Conservation (phyloP, 345 rosid species). For the Gossypium arboreum region DNA sequence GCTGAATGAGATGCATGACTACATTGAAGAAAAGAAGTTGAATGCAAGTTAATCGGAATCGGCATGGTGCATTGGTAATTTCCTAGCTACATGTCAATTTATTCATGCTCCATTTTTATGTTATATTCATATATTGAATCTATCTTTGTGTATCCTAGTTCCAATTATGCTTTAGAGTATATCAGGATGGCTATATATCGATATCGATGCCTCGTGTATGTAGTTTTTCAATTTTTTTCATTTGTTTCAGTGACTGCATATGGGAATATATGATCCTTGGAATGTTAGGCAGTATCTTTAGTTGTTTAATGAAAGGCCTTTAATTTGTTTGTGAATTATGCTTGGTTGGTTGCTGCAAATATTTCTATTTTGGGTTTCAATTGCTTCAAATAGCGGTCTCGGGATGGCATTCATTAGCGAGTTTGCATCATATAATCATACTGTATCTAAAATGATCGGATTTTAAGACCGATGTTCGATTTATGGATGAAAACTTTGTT, state of each 20-base stretch:
- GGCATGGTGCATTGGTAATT: background rate
- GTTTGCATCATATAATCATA: too few relatives aligned
- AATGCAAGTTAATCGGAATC: slow-evolving; percentile 14
- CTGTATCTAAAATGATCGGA: too few relatives aligned
- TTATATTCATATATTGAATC: background rate
- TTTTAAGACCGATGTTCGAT: too few relatives aligned
- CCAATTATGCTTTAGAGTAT: background rate
- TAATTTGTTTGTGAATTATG: background rate
- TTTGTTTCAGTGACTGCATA: background rate
- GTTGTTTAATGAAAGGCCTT: background rate
- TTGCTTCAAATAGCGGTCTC: too few relatives aligned
- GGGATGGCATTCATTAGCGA: too few relatives aligned
- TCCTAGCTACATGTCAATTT: background rate
- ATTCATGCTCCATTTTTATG: slow-evolving; percentile 8
- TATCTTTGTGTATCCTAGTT: background rate
- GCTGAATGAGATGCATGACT: slow-evolving; percentile 73
- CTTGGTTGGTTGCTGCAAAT: too few relatives aligned
- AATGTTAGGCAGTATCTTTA: background rate
- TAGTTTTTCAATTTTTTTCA: background rate
- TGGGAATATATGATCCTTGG: background rate
- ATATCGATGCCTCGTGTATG: background rate
- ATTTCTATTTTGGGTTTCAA: too few relatives aligned
- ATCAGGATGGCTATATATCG: background rate
- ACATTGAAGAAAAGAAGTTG: slow-evolving; percentile 24
- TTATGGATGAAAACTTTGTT: too few relatives aligned